These are phyloP conservation scores for Hylodesmum podocarpum DNA, from an alignment of 306 rosid species.

Conservation along the genomic window DNA sequence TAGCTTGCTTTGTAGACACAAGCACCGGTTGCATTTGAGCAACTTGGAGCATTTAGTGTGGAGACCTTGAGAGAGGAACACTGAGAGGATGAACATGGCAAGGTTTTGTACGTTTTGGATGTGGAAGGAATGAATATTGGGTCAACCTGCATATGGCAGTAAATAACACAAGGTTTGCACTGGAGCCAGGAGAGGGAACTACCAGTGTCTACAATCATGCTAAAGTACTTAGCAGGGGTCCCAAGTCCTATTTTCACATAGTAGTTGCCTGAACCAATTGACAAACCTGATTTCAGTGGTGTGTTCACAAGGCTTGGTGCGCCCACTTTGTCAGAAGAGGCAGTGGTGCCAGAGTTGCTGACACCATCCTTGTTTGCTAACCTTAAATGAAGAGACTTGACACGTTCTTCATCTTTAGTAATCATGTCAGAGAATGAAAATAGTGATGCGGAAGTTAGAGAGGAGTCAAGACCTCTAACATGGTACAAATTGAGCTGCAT, in stretches of 20 bases:
- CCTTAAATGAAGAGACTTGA: slow-evolving; percentile 33
- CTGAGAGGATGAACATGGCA: slow-evolving; percentile 40
- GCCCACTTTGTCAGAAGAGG: slow-evolving; percentile 3
- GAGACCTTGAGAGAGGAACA: slow-evolving; percentile 51
- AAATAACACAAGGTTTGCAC: slow-evolving; percentile 54
- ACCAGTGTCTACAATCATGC: slow-evolving; percentile 61
- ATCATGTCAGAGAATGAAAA: slow-evolving; percentile 34
- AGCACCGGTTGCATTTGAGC: slow-evolving; percentile 24
- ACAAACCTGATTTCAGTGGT: slow-evolving; percentile 53
- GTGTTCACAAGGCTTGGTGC: slow-evolving; percentile 33
- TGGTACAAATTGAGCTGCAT: slow-evolving; percentile 40
- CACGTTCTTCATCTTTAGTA: slow-evolving; percentile 45
- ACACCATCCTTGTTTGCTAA: slow-evolving; percentile 14
- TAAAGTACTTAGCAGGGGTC: slow-evolving; percentile 49
- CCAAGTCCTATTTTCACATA: slow-evolving; percentile 59
- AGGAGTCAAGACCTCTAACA: slow-evolving; percentile 29
- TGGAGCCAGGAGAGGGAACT: slow-evolving; percentile 75
- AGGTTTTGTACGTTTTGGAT: slow-evolving; percentile 48
- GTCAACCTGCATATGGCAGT: slow-evolving; percentile 55
- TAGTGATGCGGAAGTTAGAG: slow-evolving; percentile 23
- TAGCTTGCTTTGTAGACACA: slow-evolving; percentile 56
- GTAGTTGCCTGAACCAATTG: slow-evolving; percentile 59
- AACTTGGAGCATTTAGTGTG: slow-evolving; percentile 55
- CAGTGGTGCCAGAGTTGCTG: slow-evolving; percentile 9
- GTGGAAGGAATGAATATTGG: slow-evolving; percentile 46